Evolutionary conservation across 139 green algal species (phyloP).

Genomic region (Picochlorum sp.): DNA sequence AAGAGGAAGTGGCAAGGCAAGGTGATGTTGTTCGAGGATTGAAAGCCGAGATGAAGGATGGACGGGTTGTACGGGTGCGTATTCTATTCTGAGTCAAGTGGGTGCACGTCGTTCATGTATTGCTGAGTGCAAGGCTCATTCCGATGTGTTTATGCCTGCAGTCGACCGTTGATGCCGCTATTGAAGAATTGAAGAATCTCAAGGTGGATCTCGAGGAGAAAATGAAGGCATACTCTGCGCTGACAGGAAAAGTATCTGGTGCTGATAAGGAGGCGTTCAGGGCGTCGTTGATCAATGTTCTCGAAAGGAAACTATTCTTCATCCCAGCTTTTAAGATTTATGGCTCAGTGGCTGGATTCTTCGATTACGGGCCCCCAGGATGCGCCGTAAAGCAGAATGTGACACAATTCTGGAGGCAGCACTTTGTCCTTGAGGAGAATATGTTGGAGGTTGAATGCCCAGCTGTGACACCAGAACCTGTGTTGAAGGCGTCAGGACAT

Average conservation of each 20-base stretch:
- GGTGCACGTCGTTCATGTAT: background rate
- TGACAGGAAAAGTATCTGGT: conserved; percentile 47
- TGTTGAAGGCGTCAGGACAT: conserved; percentile 90
- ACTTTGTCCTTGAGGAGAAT: conserved; percentile 96
- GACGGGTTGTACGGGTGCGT: conserved; percentile 61
- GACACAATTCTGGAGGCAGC: conserved; percentile 78
- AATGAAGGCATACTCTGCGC: conserved; percentile 56
- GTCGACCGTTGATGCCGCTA: conserved; percentile 71
- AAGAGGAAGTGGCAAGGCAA: conserved; percentile 67
- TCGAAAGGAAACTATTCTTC: conserved; percentile 92
- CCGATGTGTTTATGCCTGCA: conserved; percentile 17
- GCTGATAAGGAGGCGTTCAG: conserved; percentile 77
- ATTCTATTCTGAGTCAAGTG: background rate
- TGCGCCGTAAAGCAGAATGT: conserved; percentile 97
- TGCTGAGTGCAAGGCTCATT: background rate
- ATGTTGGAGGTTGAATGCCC: conserved; percentile 99
- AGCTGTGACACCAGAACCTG: conserved; percentile 89
- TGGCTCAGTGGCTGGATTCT: conserved; percentile 89
- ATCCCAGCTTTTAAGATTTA: conserved; percentile 99
- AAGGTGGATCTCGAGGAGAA: conserved; percentile 68
- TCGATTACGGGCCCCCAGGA: conserved; percentile 95
- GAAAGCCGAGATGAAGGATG: conserved; percentile 77
- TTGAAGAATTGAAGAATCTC: conserved; percentile 74
- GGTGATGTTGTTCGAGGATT: conserved; percentile 82
- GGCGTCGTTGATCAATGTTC: conserved; percentile 54